Evolutionary conservation across 2,329 filamentous ascomycete species (phyloP), one percentile per base, ranked within the genome.

Genomic region (Epichloe elymi): DNA sequence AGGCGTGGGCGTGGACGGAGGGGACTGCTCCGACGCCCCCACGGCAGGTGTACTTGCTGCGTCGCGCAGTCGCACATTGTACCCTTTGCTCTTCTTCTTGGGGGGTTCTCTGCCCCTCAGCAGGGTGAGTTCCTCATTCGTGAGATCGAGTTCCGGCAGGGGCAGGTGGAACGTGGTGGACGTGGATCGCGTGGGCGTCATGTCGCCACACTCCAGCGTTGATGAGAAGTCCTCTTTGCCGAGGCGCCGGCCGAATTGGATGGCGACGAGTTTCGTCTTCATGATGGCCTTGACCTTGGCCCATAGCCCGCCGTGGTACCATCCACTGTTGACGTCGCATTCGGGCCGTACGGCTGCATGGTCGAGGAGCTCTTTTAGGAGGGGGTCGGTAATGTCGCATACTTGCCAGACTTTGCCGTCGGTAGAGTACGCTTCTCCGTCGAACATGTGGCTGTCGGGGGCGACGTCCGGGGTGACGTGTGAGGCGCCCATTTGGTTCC

Each of bases 381-480:
- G 62, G 0, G 88, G 86, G 60, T 97, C 91, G 0, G 80, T 85
- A 50, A 97, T 84, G 65, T 98, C 93, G 69, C 89, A 95, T 26
- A 94, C 78, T 71, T 97, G 93, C 85, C 89, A 98, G 47, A 93
- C 83, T 60, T 93, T 93, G 39, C 89, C 89, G 60, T 95, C 89
- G 1, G 79, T 78, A 15, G 80, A 80, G 50, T 91, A 80, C 2
- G 76, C 77, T 53, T 81, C 74, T 45, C 91, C 91, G 54, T 94
- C 88, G 66, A 96, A 97, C 1, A 91, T 72, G 65, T 97, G 90
- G 49, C 75, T 83, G 33, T 70, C 64, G 19, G 65, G 67, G 36
- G 69, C 63, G 23, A 69, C 67, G 43, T 69, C 68, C 10, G 65
- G 57, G 36, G 67, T 64, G 51, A 64, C 66, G 19, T 67, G 70